These are phyloP conservation scores for Bretschneidera sinensis DNA, from an alignment of 345 rosid species.

Conservation along the genomic window DNA sequence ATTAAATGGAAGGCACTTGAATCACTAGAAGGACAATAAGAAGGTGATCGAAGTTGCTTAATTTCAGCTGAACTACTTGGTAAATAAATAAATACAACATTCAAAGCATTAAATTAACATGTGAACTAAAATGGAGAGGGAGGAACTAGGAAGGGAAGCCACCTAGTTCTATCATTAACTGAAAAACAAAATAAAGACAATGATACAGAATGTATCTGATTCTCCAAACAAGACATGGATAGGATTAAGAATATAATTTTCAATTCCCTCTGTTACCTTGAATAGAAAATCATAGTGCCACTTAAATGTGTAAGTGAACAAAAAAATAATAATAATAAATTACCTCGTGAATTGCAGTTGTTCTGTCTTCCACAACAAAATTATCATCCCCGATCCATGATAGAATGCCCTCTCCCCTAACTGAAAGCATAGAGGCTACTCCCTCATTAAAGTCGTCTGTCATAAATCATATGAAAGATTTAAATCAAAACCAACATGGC, in stretches of 20 bases:
- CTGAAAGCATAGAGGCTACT: constrained; percentile 58
- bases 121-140: too few relatives aligned
- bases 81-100: too few relatives aligned
- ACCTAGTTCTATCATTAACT: not conserved
- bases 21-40: not conserved
- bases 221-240: not conserved
- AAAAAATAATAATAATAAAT: too few relatives aligned
- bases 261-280: not conserved
- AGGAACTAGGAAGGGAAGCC: too few relatives aligned
- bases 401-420: constrained; percentile 63
- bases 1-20: not conserved
- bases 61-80: too few relatives aligned
- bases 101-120: too few relatives aligned
- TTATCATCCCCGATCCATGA: constrained; percentile 69
- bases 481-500: not conserved
- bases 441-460: constrained; percentile 50
- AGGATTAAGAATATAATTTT: not conserved
- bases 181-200: not conserved
- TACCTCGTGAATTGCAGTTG: constrained; percentile 56
- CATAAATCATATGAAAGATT: constrained; percentile 14
- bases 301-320: not conserved
- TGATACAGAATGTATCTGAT: not conserved
- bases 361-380: constrained; percentile 56
- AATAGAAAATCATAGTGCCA: not conserved
- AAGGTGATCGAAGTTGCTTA: not conserved